A percentile compares a stretch with the other conserved stretches of the same genome.
These are phyloP conservation scores for Oryza meridionalis DNA, from an alignment of 176 grass and related monocot species.

Conservation along the genomic window DNA sequence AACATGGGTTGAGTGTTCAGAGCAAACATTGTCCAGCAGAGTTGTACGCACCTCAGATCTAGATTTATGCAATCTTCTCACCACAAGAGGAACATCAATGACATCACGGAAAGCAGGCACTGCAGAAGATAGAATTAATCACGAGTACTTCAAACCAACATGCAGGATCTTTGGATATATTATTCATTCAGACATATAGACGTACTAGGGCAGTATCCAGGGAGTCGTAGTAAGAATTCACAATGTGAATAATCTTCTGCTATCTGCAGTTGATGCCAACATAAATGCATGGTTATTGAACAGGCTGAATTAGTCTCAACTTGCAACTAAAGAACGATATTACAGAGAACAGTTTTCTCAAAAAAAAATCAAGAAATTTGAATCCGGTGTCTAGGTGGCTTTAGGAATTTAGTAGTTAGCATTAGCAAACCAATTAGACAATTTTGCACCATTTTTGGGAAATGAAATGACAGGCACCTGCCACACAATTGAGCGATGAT, in stretches of 20 bases:
- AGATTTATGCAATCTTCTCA: constrained; percentile 88
- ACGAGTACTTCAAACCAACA: constrained; percentile 12
- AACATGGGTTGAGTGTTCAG: neutral
- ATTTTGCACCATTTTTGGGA: neutral
- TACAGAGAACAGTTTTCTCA: neutral
- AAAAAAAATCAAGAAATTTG: neutral
- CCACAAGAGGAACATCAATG: constrained; percentile 94
- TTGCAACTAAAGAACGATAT: neutral
- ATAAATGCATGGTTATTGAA: constrained; percentile 27
- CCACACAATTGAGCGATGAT: constrained; percentile 96
- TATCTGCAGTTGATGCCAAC: constrained; percentile 61
- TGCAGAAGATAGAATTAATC: constrained; percentile 48
- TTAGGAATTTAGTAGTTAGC: neutral
- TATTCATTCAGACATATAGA: constrained; percentile 26
- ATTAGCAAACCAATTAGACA: neutral
- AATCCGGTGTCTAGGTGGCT: neutral
- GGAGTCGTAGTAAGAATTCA: constrained; percentile 94
- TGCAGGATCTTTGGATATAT: neutral
- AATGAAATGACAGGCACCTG: constrained; percentile 60
- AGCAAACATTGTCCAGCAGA: constrained; percentile 13
- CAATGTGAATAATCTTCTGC: constrained; percentile 95
- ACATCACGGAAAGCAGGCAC: constrained; percentile 97
- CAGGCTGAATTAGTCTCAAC: neutral
- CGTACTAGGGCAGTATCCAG: constrained; percentile 97
- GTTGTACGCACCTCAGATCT: constrained; percentile 59